Evolutionary conservation across 805 yeast species (phyloP), one percentile per base, ranked within the genome.

Genomic region (Metschnikowia hibisci): DNA sequence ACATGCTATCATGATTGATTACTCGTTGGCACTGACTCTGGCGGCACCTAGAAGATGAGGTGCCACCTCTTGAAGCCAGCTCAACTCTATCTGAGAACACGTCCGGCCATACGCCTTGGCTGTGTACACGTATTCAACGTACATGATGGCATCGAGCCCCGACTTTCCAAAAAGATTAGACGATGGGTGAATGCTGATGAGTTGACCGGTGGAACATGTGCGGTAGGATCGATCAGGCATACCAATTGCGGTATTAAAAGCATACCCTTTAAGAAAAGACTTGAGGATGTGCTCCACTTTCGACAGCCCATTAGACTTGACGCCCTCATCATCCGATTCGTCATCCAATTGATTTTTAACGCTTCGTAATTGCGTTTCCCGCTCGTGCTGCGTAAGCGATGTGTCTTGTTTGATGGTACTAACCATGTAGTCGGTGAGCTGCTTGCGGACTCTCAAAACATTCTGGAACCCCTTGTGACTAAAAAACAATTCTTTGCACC

Each of bases 171-270:
- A 93, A 32, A 93, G 66, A 62, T 86, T 66, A 0, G 96, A 87
- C 0, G 96, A 85, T 0, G 98, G 98, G 58, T 91, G 98, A 9
- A 91, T 80, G 39, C 93, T 81, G 36, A 91, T 80, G 26, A 87
- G 70, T 61, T 88, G 96, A 20, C 96, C 96, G 1, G 85, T 79
- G 23, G 83, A 69, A 6, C 89, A 83, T 0, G 98, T 89, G 58
- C 95, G 74, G 66, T 83, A 93, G 3, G 96, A 84, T 56, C 97
- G 75, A 62, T 93, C 98, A 0, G 98, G 96, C 80, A 87, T 79
- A 9, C 96, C 96, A 14, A 93, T 78, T 0, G 99, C 99, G 0
- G 96, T 82, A 61, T 91, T 90, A 37, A 83, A 75, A n/a, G 87
- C 76, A 54, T 76, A 91, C 0, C 99, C 99, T 30, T 74, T 71